Base-by-base conservation (phyloP, 495 filamentous ascomycete species). In the Choiromyces venosus region DNA sequence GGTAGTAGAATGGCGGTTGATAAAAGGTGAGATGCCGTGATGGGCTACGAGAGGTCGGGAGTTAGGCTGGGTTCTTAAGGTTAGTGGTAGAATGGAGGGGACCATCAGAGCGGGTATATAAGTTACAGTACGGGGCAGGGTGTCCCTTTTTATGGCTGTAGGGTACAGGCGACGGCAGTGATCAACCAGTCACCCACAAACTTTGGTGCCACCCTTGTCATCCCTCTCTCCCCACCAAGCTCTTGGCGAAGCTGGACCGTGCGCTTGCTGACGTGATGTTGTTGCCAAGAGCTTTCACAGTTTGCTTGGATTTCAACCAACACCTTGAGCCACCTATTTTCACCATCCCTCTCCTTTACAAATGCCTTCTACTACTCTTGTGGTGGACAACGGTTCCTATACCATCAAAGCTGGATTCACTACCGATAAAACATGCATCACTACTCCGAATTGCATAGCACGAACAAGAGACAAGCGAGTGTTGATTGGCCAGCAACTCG, bases 371-470 rank as follows among this genome's bases (percentile, higher is more conserved):
- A 86, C 87, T 73, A 96, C 94, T 0, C 88, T 98, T 65, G 86
- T 99, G 66, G 84, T 98, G 76, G 96, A 99, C 85, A 98, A 98
- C 86, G 96, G 95, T 78, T 93, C 90, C 38, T 91, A 92, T 82
- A 94, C 90, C 5, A 91, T 98, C 82, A 99, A 99, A 86, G 93
- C 94, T 36, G 94, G 95, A 74, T 92, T 94, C 80, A 87, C 90
- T 39, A 83, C 86, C 21, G n/a, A 74, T 73, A 33, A 82, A 73
- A 38, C 73, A 1, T 96, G 92, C 81, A 84, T 86, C 16, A 82
- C 90, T 29, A 91, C 97, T 66, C 93, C 93, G 7, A 99, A 99
- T 82, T 93, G 91, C 79, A 85, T 99, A 67, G 93, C 92, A 6
- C 89, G 92, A 70, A 91, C 93, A 64, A 91, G 93, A 67, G 90